Base-by-base conservation (phyloP, 2,329 filamentous ascomycete genomes). In the Eutypella sp. region DNA sequence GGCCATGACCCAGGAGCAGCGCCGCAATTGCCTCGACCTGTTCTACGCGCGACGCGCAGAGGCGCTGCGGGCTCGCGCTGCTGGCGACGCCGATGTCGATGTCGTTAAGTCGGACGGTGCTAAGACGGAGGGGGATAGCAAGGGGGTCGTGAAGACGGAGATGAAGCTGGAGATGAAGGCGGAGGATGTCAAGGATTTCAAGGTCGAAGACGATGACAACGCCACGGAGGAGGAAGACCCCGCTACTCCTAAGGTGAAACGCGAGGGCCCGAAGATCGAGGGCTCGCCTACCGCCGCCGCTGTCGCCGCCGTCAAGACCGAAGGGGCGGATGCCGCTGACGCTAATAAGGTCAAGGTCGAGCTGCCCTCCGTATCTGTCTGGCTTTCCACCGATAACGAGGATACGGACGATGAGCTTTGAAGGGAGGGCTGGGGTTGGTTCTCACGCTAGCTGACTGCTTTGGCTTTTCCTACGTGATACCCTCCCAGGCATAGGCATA, bases 1-100 rank as follows among this genome's bases (percentile, higher is more conserved):
- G 66, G 80, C 83, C 13, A 95, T 90, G 88, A 95, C 87, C 39
- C 87, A 92, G 63, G 87, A 86, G 59, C 78, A 93, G 68, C 72
- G 92, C 58, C 77, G 87, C 50, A 82, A 85, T 54, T 91, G 82
- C 64, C 70, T 97, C 22, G 87, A 95, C 46, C 72, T 71, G 3
- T 97, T 96, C 66, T 97, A 97, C 71, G 69, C 73, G 51, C 74
- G 74, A 55, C 74, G 91, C 52, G 76, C 81, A 60, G 75, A 76
- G 48, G 70, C 70, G 54, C 44, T 82, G 20, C 59, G 61, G 34
- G 57, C 60, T 29, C 41, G 60, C 22, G 60, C 59, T 20, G 52
- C 53, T 39, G 19, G 27, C 15, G 43, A 41, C 20, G n/a, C 19
- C 36, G 36, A n/a, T 11, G 7, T 20, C 7, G 25, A 19, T 41